Base-by-base conservation (phyloP, 192 early-diverging fungal genomes). In the Coemansia sp. region DNA sequence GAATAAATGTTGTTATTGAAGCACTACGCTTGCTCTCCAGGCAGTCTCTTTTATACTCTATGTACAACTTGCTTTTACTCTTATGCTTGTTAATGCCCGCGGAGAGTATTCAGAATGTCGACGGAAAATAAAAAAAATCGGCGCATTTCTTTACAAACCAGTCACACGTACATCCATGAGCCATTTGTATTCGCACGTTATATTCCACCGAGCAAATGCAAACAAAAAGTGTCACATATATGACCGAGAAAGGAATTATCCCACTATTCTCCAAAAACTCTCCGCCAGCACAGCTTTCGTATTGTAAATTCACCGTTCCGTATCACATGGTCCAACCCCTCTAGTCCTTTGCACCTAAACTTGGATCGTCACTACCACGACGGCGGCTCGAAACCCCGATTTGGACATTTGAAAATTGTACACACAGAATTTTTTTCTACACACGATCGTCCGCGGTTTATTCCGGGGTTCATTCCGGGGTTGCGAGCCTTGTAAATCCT, bases 241-340 rank as follows among this genome's bases (percentile, higher is more conserved):
- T 21, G 21, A 6, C 4, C 17, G 15, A 14, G 20, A 51, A 31
- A 31, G n/a, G 31, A 7, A 34, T 34, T 34, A 34, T 34, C 31
- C 6, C 31, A 54, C 21, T 21, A 21, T 21, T 21, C 21, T 21
- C 21, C 21, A 31, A 60, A 60, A 60, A 60, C 40, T 48, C 58
- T 18, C 57, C 57, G 57, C 40, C 57, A 20, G 8, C 26, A 25
- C 17, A 26, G 24, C 5, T 9, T n/a, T 47, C 3, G 26, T 31
- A 23, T 60, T 25, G 28, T 46, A 60, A 60, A 60, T 23, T 63
- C 60, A 24, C 60, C 60, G 60, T 23, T 18, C 17, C 20, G 6
- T n/a, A 47, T 60, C 47, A 60, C 59, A 49, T 60, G 59, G 18
- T 21, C 21, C 21, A 21, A 21, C 21, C 21, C 21, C 21, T 21